Conservation (phyloP, 495 filamentous ascomycete species). For the Trichoderma asperelloides region DNA sequence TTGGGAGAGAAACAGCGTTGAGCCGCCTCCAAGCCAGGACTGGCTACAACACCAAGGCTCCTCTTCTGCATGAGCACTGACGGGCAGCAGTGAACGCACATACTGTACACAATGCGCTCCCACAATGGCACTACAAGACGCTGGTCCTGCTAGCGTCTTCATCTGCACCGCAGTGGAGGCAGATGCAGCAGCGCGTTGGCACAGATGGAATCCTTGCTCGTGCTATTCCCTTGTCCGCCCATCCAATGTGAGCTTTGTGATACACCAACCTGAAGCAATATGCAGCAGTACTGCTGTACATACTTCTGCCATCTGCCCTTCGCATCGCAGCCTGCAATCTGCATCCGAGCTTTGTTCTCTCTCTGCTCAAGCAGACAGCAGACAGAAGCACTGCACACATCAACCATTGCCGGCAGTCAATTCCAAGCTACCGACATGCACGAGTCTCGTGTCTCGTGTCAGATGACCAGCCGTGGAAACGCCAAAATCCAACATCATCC, state of each 20-base stretch:
- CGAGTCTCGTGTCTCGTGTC: conserved; percentile 2
- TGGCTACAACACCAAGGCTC: background rate
- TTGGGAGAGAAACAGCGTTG: background rate
- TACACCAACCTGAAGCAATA: no score
- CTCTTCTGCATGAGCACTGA: conserved; percentile 6
- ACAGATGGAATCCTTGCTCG: background rate
- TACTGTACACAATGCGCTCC: background rate
- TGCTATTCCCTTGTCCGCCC: background rate
- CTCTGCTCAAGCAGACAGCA: background rate
- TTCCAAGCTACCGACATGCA: conserved; percentile 10
- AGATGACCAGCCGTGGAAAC: background rate
- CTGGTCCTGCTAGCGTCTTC: background rate
- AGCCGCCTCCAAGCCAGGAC: conserved; percentile 1
- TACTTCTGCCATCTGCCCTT: background rate
- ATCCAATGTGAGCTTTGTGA: no score
- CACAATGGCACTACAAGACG: background rate
- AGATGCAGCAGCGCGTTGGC: conserved; percentile 1
- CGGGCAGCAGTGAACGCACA: conserved; percentile 2
- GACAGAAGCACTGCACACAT: background rate
- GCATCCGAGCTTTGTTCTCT: background rate
- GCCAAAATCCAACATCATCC: conserved; percentile 6
- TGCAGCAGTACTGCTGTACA: no score
- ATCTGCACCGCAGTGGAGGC: background rate
- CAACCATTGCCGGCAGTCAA: conserved; percentile 9
- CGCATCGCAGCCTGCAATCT: background rate